These are phyloP conservation scores for Rhamnella rubrinervis DNA, from an alignment of 331 rosid genomes.

Conservation along the genomic window DNA sequence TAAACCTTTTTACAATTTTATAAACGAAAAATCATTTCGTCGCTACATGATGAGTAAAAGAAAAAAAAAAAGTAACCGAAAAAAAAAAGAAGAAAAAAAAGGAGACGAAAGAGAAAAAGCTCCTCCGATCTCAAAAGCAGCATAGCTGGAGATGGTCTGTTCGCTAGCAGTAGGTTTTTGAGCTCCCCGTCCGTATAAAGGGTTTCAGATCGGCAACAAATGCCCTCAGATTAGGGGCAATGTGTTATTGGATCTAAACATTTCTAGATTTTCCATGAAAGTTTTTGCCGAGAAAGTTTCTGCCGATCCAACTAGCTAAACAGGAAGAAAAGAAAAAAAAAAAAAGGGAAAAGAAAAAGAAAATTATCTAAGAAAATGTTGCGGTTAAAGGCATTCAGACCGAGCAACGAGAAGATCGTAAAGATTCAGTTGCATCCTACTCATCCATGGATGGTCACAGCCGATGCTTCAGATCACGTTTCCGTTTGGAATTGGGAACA, in stretches of 20 bases:
- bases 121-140: no score
- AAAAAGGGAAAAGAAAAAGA: no score
- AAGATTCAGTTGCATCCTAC: constrained; percentile 98
- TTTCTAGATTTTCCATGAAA: background rate
- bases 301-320: background rate
- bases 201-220: no score
- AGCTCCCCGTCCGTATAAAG: no score
- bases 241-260: constrained; percentile 10
- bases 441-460: constrained; percentile 99
- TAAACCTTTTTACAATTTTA: no score
- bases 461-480: constrained; percentile 95
- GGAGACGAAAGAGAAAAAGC: no score
- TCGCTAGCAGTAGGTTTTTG: no score
- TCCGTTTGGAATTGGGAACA: constrained; percentile 99
- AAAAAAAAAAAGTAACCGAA: no score
- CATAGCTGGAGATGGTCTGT: no score
- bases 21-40: no score
- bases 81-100: no score
- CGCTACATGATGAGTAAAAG: no score
- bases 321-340: background rate
- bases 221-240: constrained; percentile 1
- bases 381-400: constrained; percentile 86
- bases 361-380: constrained; percentile 42
- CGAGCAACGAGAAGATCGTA: constrained; percentile 82
- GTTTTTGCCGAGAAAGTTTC: background rate